phyloP scores from a whole-genome alignment of 2,329 filamentous ascomycete genomes.

The Colletotrichum viniferum region DNA sequence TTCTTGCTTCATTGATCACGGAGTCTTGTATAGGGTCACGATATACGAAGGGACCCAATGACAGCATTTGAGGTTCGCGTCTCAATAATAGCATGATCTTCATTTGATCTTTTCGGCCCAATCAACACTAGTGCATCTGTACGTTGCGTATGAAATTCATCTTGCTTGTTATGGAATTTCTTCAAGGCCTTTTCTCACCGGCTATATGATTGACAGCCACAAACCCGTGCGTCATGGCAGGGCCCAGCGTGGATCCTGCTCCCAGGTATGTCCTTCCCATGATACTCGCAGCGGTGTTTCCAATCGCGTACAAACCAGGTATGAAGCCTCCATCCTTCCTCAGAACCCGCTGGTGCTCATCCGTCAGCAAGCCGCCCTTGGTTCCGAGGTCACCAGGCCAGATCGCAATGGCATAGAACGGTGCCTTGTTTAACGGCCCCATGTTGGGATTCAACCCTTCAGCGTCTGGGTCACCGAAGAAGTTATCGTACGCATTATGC shows the following conservation, averaged over 20 bases:
- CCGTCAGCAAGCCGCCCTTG: constrained; percentile 39
- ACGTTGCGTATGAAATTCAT: not conserved
- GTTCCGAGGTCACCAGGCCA: constrained; percentile 42
- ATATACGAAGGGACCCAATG: not conserved
- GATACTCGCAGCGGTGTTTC: constrained; percentile 35
- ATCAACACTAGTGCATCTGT: not conserved
- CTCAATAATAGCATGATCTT: not conserved
- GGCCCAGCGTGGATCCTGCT: constrained; percentile 38
- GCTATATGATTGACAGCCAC: constrained; percentile 22
- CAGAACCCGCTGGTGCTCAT: constrained; percentile 32
- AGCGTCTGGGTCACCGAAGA: constrained; percentile 31
- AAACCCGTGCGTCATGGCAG: constrained; percentile 39
- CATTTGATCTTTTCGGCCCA: not conserved
- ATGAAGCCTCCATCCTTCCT: constrained; percentile 25
- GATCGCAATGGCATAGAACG: constrained; percentile 33
- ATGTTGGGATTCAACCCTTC: not conserved
- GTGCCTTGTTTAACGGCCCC: constrained; percentile 26
- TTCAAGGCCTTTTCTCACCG: not conserved
- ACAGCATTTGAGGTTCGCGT: not conserved
- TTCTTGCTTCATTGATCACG: not conserved
- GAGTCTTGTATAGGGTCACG: not conserved
- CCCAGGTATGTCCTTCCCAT: constrained; percentile 38
- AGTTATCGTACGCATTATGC: constrained; percentile 32
- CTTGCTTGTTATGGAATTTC: not conserved
- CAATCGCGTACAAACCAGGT: constrained; percentile 36